phyloP scores from a whole-genome alignment of 345 rosid species.

The Carallia pectinifolia region DNA sequence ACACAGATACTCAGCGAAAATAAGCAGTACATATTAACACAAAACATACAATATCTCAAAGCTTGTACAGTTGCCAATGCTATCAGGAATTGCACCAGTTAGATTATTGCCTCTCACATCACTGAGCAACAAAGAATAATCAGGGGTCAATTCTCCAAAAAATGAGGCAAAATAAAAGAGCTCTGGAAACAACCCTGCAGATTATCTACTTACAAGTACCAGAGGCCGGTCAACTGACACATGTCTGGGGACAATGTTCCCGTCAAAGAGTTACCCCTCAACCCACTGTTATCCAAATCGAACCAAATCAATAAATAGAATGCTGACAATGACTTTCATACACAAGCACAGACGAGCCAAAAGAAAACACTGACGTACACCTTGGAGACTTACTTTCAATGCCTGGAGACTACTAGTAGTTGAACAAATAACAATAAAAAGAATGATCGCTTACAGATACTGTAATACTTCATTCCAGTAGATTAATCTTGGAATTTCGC shows the following conservation, averaged over 20 bases:
- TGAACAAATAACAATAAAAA: no score
- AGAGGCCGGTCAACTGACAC: constrained; percentile 91
- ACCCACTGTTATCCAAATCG: constrained; percentile 48
- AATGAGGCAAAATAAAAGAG: not conserved
- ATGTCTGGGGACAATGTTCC: constrained; percentile 84
- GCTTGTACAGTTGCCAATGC: constrained; percentile 97
- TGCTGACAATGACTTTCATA: not conserved
- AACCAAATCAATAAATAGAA: not conserved
- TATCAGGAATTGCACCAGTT: constrained; percentile 73
- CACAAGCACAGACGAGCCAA: not conserved
- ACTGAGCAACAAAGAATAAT: constrained; percentile 34
- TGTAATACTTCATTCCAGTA: constrained; percentile 98
- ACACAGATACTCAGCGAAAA: no score
- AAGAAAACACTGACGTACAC: not conserved
- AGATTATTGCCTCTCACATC: constrained; percentile 94
- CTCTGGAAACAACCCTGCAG: not conserved
- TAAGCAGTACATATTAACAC: no score
- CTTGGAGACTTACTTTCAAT: no score
- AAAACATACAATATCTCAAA: constrained; percentile 82
- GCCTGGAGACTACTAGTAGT: no score
- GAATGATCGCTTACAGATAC: constrained; percentile 59
- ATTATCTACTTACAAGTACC: constrained; percentile 83
- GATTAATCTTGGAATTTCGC: constrained; percentile 82
- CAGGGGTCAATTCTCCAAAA: no score
- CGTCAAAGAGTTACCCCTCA: constrained; percentile 72